phyloP scores from a whole-genome alignment of 106 monocot species.

The Platanthera zijinensis region DNA sequence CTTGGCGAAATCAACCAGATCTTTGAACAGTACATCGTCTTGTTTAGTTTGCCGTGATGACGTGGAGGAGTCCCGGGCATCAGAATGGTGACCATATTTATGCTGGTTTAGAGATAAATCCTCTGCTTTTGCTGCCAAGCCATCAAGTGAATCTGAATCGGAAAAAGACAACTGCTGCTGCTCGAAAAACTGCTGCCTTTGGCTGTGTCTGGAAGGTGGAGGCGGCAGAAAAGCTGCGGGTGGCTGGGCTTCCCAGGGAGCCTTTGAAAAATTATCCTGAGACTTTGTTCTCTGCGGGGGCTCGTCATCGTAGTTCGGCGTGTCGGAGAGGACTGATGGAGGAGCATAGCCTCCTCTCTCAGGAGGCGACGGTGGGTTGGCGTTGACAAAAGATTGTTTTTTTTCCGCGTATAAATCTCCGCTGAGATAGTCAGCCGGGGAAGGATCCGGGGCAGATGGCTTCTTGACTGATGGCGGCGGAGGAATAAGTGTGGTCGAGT shows the following conservation, averaged over 20 bases:
- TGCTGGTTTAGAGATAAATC: conserved; percentile 15
- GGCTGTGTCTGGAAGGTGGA: conserved; percentile 16
- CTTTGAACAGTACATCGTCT: conserved; percentile 83
- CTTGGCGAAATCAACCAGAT: conserved; percentile 86
- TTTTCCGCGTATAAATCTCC: conserved; percentile 14
- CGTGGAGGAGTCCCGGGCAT: conserved; percentile 13
- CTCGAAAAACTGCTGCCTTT: conserved; percentile 27
- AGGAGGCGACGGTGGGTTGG: not conserved
- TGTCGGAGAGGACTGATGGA: not conserved
- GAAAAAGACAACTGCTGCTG: not conserved
- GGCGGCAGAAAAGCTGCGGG: conserved; percentile 9
- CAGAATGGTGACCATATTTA: conserved; percentile 3
- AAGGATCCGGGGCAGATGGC: not conserved
- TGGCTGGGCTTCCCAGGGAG: conserved; percentile 13
- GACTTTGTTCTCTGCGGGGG: conserved; percentile 6
- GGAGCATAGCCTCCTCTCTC: not conserved
- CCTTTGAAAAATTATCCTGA: conserved; percentile 5
- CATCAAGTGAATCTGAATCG: conserved; percentile 5
- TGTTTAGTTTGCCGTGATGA: conserved; percentile 37
- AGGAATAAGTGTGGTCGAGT: conserved; percentile 3
- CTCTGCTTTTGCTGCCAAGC: conserved; percentile 9
- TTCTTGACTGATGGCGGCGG: conserved; percentile 9
- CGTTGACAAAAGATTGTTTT: not conserved
- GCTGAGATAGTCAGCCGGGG: conserved; percentile 12
- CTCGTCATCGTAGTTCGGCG: conserved; percentile 16